Evolutionary conservation across 1,284 basidiomycete genomes (phyloP).

Genomic region (Puccinia hordei): DNA sequence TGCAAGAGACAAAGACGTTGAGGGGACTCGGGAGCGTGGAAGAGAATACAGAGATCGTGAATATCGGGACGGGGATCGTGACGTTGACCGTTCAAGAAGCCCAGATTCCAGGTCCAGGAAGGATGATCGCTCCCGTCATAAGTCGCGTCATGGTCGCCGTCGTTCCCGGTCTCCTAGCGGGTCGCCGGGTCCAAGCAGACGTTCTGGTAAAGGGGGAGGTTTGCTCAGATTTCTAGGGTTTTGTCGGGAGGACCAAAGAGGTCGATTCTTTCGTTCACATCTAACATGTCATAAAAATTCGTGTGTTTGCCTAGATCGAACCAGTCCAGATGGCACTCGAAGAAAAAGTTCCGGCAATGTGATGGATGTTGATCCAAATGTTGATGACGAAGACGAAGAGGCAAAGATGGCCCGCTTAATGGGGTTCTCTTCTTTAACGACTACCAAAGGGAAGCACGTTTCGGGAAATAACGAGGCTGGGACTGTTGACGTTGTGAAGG

Average conservation of each 20-base stretch:
- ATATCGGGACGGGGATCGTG: not conserved
- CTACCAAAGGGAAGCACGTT: slow-evolving; percentile 46
- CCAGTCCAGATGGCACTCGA: slow-evolving; percentile 11
- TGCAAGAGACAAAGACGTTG: slow-evolving; percentile 20
- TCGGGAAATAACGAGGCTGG: slow-evolving; percentile 47
- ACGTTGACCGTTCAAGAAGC: slow-evolving; percentile 24
- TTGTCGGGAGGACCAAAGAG: not conserved
- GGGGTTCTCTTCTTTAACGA: slow-evolving; percentile 46
- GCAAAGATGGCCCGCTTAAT: slow-evolving; percentile 48
- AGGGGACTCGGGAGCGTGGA: slow-evolving; percentile 14
- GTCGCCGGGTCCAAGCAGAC: slow-evolving; percentile 19
- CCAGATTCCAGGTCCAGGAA: slow-evolving; percentile 8
- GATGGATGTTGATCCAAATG: slow-evolving; percentile 29
- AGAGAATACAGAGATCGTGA: slow-evolving; percentile 32
- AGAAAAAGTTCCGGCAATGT: not conserved
- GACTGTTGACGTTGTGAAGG: slow-evolving; percentile 49
- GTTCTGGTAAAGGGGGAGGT: slow-evolving; percentile 1
- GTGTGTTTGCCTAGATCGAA: not conserved
- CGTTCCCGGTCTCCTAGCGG: slow-evolving; percentile 26
- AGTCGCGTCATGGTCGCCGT: slow-evolving; percentile 25
- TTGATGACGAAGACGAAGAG: slow-evolving; percentile 46
- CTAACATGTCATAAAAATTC: too few relatives aligned
- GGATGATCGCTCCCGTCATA: slow-evolving; percentile 20
- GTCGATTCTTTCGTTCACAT: not conserved
- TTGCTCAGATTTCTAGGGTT: not conserved